phyloP scores from a whole-genome alignment of 331 rosid genomes.

The Acacia pycnantha region DNA sequence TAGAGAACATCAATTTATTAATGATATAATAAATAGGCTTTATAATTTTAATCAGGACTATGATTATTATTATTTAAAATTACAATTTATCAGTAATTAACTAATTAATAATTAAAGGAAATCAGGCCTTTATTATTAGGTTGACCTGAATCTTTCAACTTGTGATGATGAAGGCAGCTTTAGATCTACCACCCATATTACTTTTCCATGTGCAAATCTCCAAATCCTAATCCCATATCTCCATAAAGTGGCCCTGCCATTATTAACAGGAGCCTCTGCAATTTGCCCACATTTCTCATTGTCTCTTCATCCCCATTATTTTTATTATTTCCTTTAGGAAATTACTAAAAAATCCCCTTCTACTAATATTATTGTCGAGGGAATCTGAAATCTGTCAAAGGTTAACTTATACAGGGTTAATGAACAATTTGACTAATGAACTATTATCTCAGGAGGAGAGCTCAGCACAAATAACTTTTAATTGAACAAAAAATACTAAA shows the following conservation, averaged over 20 bases:
- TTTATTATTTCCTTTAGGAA: no score
- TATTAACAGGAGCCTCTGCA: background rate
- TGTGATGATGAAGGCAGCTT: constrained; percentile 33
- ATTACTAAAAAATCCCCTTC: no score
- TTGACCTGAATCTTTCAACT: constrained; percentile 21
- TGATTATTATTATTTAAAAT: background rate
- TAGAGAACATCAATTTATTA: background rate
- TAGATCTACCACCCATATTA: background rate
- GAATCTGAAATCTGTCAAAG: no score
- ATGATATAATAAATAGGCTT: background rate
- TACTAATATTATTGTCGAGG: no score
- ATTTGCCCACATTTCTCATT: no score
- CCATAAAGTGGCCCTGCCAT: background rate
- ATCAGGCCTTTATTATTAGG: background rate
- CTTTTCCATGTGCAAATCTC: constrained; percentile 6
- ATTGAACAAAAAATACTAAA: no score
- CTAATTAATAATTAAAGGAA: background rate
- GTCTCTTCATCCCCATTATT: no score
- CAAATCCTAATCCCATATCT: constrained; percentile 1
- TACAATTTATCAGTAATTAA: background rate
- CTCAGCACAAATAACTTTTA: no score
- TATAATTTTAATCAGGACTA: background rate
- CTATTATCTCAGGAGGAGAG: no score
- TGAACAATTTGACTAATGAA: no score
- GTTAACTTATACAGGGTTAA: no score